Conservation (phyloP, 371 early-diverging fungal species). For the Mortierella sp. region DNA sequence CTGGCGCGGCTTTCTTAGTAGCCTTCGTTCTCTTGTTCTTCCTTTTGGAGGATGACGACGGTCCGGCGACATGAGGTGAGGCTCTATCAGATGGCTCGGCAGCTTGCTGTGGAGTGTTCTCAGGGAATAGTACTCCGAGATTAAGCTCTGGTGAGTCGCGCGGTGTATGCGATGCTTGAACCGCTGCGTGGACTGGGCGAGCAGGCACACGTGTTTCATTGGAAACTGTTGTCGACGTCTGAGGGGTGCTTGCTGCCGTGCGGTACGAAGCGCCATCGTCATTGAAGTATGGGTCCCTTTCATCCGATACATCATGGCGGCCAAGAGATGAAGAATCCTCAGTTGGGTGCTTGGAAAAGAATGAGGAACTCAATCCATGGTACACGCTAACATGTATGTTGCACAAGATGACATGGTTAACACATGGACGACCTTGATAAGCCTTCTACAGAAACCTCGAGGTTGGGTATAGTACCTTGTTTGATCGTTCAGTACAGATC, state of each 20-base stretch:
- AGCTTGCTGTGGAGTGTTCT: neutral
- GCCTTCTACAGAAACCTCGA: neutral
- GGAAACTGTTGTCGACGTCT: too few species aligned
- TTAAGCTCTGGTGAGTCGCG: neutral
- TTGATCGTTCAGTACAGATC: too few species aligned
- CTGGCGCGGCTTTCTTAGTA: neutral
- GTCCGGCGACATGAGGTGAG: neutral
- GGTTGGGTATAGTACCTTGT: too few species aligned
- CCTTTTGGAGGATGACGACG: slow-evolving; percentile 1
- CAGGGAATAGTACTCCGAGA: neutral
- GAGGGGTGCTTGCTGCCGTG: too few species aligned
- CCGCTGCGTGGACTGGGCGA: neutral
- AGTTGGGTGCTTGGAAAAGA: neutral
- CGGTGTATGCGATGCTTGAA: neutral
- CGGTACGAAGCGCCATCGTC: neutral
- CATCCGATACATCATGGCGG: too few species aligned
- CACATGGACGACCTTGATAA: neutral
- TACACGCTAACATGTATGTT: slow-evolving; percentile 1
- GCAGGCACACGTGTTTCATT: too few species aligned
- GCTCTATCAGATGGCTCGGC: neutral
- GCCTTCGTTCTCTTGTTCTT: neutral
- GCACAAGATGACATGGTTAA: neutral
- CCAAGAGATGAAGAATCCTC: too few species aligned
- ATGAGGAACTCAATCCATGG: neutral
- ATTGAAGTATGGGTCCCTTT: neutral